phyloP scores from a whole-genome alignment of 1,284 basidiomycete genomes.

The Austroboletus novae-zelandiae region DNA sequence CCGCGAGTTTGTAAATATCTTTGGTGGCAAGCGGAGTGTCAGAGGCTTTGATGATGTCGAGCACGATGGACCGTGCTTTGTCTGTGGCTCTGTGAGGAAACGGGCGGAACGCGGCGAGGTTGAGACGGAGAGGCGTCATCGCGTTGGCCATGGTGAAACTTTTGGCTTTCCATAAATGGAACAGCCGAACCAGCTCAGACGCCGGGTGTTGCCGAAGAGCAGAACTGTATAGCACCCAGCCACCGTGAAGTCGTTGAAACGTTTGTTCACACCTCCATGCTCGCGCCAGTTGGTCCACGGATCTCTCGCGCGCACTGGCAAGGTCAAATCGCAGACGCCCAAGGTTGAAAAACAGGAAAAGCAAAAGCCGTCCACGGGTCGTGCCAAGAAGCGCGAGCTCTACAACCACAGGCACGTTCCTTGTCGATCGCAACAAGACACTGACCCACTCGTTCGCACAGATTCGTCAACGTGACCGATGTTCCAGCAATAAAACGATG shows the following conservation, averaged over 20 bases:
- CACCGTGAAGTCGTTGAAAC: slow-evolving; percentile 72
- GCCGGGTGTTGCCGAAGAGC: no score
- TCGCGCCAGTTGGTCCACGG: slow-evolving; percentile 78
- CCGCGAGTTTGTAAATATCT: slow-evolving; percentile 26
- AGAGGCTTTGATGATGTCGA: slow-evolving; percentile 23
- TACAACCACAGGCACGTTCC: slow-evolving; percentile 84
- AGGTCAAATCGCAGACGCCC: slow-evolving; percentile 97
- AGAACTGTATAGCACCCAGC: slow-evolving; percentile 17
- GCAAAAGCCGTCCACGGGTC: slow-evolving; percentile 92
- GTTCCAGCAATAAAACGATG: slow-evolving; percentile 84
- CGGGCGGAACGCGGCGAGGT: slow-evolving; percentile 21
- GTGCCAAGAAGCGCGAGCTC: slow-evolving; percentile 93
- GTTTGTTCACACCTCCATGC: background rate
- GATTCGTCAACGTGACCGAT: slow-evolving; percentile 92
- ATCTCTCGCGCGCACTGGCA: slow-evolving; percentile 99
- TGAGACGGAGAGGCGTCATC: no score
- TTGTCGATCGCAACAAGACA: background rate
- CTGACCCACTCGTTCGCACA: slow-evolving; percentile 26
- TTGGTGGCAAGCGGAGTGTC: slow-evolving; percentile 26
- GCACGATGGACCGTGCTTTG: slow-evolving; percentile 22
- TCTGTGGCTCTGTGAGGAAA: slow-evolving; percentile 28
- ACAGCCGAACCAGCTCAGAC: no score
- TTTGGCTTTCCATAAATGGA: no score
- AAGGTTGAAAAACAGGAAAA: slow-evolving; percentile 98
- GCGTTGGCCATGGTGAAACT: no score